Percentiles rank a stretch among this genome's conserved stretches.
These are phyloP conservation scores for Aspergillus diversus DNA, from an alignment of 495 filamentous ascomycete genomes.

Conservation along the genomic window DNA sequence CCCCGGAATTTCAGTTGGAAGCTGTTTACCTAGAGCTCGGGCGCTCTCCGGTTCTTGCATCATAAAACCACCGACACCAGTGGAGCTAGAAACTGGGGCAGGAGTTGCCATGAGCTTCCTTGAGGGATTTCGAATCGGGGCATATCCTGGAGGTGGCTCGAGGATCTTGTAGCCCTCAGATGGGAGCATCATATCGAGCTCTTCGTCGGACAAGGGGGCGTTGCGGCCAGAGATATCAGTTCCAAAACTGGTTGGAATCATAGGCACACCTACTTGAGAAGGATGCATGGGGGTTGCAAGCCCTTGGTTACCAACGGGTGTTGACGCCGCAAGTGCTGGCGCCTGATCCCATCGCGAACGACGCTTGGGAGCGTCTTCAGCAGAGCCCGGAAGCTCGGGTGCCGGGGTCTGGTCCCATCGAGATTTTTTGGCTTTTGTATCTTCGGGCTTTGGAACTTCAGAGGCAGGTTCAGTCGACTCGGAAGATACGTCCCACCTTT, in stretches of 20 bases:
- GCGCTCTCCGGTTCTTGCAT: constrained; percentile 93
- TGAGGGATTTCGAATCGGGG: constrained; percentile 75
- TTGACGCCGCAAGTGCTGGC: constrained; percentile 63
- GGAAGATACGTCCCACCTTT: constrained; percentile 84
- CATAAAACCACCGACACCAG: constrained; percentile 84
- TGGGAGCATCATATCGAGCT: constrained; percentile 90
- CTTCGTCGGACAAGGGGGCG: constrained; percentile 85
- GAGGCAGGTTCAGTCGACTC: constrained; percentile 50
- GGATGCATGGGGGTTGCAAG: constrained; percentile 87
- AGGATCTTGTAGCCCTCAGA: constrained; percentile 90
- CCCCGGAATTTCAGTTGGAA: constrained; percentile 95
- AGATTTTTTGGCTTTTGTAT: constrained; percentile 73
- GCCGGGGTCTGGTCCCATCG: constrained; percentile 89
- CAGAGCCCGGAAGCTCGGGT: constrained; percentile 54
- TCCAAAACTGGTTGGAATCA: constrained; percentile 68
- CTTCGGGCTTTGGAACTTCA: constrained; percentile 48
- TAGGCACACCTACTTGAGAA: constrained; percentile 63
- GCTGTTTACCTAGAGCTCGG: constrained; percentile 80
- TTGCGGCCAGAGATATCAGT: constrained; percentile 80
- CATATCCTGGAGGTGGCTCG: constrained; percentile 90
- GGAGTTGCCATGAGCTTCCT: constrained; percentile 81
- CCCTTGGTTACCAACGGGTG: constrained; percentile 79
- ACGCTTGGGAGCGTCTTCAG: constrained; percentile 62
- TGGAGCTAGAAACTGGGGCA: constrained; percentile 61
- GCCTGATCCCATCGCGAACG: constrained; percentile 91